Conservation (phyloP, 371 early-diverging fungal species). For the Circinella umbellata region DNA sequence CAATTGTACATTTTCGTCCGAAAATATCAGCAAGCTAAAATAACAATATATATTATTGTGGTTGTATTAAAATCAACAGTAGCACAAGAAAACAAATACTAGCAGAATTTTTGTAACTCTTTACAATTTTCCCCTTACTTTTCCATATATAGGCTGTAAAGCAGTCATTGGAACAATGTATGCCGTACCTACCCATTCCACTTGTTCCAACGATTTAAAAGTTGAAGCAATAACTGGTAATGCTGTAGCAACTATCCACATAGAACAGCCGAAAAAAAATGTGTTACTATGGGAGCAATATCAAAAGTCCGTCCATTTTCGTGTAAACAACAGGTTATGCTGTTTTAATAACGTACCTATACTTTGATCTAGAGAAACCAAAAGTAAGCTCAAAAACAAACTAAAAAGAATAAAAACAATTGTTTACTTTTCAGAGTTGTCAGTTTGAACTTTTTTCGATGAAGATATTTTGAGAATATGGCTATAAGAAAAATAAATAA, state of each 20-base stretch:
- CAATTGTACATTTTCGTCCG: slow-evolving; percentile 13
- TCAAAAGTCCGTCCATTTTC: background rate
- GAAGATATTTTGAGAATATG: no score
- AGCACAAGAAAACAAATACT: background rate
- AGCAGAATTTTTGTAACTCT: no score
- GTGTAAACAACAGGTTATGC: background rate
- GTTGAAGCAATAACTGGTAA: slow-evolving; percentile 43
- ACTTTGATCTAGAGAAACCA: slow-evolving; percentile 22
- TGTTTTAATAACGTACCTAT: slow-evolving; percentile 9
- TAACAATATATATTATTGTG: background rate
- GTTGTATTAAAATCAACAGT: slow-evolving; percentile 22
- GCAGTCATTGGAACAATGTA: slow-evolving; percentile 46
- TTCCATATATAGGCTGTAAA: slow-evolving; percentile 49
- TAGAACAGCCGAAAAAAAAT: background rate
- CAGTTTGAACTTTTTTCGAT: background rate
- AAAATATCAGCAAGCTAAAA: slow-evolving; percentile 17
- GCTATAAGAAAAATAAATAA: no score
- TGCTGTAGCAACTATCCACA: slow-evolving; percentile 30
- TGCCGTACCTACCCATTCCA: slow-evolving; percentile 66
- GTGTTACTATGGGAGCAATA: background rate
- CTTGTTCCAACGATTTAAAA: slow-evolving; percentile 55
- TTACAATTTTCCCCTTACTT: slow-evolving; percentile 12
- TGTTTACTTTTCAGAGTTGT: background rate
- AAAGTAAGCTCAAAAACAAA: slow-evolving; percentile 15
- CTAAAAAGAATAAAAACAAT: background rate